Conservation (phyloP, 2,329 filamentous ascomycete genomes). For the Ceratocystis destructans region DNA sequence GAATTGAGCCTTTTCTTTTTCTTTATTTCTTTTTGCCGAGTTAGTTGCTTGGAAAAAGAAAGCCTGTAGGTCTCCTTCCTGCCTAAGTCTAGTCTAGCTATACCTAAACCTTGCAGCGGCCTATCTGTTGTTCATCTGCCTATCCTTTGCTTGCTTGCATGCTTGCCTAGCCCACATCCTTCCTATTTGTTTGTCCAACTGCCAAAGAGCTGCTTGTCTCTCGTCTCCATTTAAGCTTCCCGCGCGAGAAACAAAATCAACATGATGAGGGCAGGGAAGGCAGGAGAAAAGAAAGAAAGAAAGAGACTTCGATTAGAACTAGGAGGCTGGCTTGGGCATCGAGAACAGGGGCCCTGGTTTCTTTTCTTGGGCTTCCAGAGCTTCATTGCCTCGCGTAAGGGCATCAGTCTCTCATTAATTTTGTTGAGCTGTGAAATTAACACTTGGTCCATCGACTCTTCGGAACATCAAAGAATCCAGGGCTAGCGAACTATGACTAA, state of each 20-base stretch:
- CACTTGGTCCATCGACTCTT: no score
- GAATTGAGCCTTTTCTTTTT: not conserved
- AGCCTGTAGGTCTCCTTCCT: no score
- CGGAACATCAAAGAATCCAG: no score
- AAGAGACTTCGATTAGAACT: not conserved
- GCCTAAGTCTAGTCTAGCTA: no score
- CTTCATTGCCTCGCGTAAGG: no score
- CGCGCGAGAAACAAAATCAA: not conserved
- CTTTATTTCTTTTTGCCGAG: not conserved
- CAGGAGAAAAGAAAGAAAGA: not conserved
- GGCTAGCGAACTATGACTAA: no score
- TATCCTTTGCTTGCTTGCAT: not conserved
- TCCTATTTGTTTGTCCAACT: not conserved
- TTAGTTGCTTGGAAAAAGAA: no score
- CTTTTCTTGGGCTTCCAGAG: no score
- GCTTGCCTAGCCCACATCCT: not conserved
- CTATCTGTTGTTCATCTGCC: not conserved
- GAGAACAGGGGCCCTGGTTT: no score
- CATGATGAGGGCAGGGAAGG: not conserved
- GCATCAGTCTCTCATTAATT: no score
- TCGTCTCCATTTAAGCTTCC: not conserved
- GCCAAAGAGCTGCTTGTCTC: not conserved
- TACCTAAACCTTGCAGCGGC: no score
- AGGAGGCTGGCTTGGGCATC: not conserved
- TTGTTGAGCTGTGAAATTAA: no score